These are phyloP conservation scores for Lentinula raphanica DNA, from an alignment of 768 basidiomycete genomes.

Conservation along the genomic window DNA sequence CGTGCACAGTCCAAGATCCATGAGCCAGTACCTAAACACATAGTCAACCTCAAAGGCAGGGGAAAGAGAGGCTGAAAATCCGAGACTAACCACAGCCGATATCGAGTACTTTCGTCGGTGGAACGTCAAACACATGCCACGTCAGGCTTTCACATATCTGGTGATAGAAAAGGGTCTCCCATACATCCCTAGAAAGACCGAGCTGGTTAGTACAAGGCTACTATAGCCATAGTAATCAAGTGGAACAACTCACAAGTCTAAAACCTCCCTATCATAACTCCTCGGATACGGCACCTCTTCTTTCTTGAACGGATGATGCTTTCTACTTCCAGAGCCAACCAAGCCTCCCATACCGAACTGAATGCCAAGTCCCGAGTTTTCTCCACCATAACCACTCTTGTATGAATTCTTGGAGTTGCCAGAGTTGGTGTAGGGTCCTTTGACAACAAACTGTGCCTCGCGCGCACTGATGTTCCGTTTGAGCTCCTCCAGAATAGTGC, in stretches of 20 bases:
- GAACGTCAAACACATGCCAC: constrained; percentile 57
- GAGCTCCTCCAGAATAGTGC: constrained; percentile 54
- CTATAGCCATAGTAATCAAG: constrained; percentile 6
- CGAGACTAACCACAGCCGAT: constrained; percentile 67
- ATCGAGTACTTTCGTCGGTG: constrained; percentile 66
- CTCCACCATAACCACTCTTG: constrained; percentile 11
- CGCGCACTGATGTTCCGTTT: constrained; percentile 47
- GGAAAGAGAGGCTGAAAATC: not conserved
- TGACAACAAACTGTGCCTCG: constrained; percentile 51
- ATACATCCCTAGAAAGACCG: constrained; percentile 51
- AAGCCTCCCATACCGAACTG: constrained; percentile 9
- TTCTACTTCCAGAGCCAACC: constrained; percentile 29
- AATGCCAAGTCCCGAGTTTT: not conserved
- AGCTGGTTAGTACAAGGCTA: constrained; percentile 1
- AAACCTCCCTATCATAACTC: constrained; percentile 54
- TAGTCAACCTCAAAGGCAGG: not conserved
- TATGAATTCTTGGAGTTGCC: constrained; percentile 21
- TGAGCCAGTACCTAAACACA: constrained; percentile 51
- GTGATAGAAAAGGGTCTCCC: constrained; percentile 55
- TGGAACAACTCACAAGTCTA: constrained; percentile 62
- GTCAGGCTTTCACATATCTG: constrained; percentile 55
- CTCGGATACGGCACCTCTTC: constrained; percentile 64
- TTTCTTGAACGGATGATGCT: constrained; percentile 48
- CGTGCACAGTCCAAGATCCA: constrained; percentile 67
- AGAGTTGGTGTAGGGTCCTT: constrained; percentile 25